These are phyloP conservation scores for Aspergillus mulundensis DNA, from an alignment of 495 filamentous ascomycete species.

Conservation along the genomic window DNA sequence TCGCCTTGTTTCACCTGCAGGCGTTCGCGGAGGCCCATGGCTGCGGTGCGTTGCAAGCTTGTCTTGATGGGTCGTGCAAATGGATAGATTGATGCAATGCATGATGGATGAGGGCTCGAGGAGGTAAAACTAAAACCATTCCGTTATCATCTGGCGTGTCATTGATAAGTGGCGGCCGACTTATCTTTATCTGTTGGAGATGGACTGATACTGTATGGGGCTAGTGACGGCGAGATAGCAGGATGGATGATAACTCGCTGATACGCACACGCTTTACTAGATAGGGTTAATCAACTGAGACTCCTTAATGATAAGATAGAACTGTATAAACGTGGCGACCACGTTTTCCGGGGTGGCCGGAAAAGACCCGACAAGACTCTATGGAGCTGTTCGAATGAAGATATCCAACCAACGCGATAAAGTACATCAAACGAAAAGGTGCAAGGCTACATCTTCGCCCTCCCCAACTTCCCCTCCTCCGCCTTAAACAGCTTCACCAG, in stretches of 20 bases:
- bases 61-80: neutral
- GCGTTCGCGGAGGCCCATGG: constrained; percentile 13
- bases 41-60: neutral
- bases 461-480: constrained; percentile 57
- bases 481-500: constrained; percentile 66
- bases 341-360: neutral
- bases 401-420: no score
- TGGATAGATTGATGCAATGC: neutral
- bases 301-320: neutral
- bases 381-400: no score
- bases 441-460: constrained; percentile 34
- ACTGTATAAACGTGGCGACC: neutral
- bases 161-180: neutral
- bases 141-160: neutral
- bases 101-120: neutral
- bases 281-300: neutral
- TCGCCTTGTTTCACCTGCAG: constrained; percentile 17
- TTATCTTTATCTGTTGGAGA: constrained; percentile 1
- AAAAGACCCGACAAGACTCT: no score
- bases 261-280: neutral
- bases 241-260: neutral
- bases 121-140: neutral
- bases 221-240: neutral
- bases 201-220: neutral
- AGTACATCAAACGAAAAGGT: no score